Evolutionary conservation across 179 eudicot genomes (phyloP).

Genomic region (Amaranthus tricolor): DNA sequence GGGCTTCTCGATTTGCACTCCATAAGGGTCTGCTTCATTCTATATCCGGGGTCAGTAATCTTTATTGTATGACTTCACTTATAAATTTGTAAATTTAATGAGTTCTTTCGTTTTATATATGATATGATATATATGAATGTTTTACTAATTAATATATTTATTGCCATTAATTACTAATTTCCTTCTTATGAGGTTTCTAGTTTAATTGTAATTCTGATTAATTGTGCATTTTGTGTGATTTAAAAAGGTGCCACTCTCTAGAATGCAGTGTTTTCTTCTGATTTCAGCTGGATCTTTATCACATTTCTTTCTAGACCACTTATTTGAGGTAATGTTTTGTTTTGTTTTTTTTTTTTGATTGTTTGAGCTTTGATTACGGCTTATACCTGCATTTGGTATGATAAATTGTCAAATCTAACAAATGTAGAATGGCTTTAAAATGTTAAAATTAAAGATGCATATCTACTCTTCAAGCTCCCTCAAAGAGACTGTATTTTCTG

Average conservation of each 20-base stretch:
- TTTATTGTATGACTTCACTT: background rate
- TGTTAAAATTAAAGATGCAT: background rate
- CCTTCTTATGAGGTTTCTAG: slow-evolving; percentile 1
- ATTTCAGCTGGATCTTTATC: slow-evolving; percentile 82
- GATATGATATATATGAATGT: no score
- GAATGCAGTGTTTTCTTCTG: slow-evolving; percentile 66
- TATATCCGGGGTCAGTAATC: slow-evolving; percentile 57
- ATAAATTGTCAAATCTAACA: background rate
- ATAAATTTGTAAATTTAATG: background rate
- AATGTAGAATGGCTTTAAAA: no score
- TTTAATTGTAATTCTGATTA: background rate
- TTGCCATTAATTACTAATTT: background rate
- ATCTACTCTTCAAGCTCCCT: background rate
- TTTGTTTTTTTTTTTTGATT: background rate
- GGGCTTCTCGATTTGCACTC: slow-evolving; percentile 49
- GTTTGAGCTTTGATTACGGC: background rate
- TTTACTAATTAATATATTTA: background rate
- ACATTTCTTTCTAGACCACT: slow-evolving; percentile 80
- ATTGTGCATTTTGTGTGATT: slow-evolving; percentile 6
- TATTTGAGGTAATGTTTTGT: slow-evolving; percentile 71
- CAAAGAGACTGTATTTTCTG: background rate
- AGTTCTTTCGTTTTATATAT: no score
- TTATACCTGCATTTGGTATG: background rate
- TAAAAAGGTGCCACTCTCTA: slow-evolving; percentile 63
- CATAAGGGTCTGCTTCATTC: slow-evolving; percentile 61